Conservation (phyloP, 2,329 filamentous ascomycete species). For the Arthrobotrys conoides region DNA sequence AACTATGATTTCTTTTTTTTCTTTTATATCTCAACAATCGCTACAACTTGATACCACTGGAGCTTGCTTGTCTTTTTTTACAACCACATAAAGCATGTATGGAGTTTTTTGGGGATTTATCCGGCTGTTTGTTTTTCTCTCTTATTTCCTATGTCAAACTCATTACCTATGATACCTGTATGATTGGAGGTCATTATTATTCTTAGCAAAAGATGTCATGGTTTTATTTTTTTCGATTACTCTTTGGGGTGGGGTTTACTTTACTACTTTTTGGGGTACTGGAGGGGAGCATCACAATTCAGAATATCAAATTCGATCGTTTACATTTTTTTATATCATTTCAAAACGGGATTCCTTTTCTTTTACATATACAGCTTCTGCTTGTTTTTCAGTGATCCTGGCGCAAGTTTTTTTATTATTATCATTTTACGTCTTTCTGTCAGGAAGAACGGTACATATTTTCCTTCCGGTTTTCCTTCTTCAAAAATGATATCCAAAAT, state of each 20-base stretch:
- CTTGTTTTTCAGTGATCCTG: conserved; percentile 33
- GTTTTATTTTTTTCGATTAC: conserved; percentile 42
- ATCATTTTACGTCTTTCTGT: conserved; percentile 22
- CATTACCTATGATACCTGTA: conserved; percentile 60
- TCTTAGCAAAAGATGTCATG: conserved; percentile 54
- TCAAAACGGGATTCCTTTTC: conserved; percentile 30
- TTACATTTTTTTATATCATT: conserved; percentile 35
- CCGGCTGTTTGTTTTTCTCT: neutral
- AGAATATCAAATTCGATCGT: conserved; percentile 56
- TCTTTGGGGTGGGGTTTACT: conserved; percentile 30
- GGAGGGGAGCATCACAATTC: conserved; percentile 38
- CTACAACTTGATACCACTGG: conserved; percentile 60
- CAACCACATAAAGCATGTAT: conserved; percentile 61
- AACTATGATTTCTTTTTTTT: conserved; percentile 46
- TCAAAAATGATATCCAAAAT: conserved; percentile 51
- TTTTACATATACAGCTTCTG: conserved; percentile 16
- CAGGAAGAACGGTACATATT: conserved; percentile 58
- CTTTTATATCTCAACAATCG: conserved; percentile 41
- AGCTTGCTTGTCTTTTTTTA: conserved; percentile 60
- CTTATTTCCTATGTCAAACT: conserved; percentile 47
- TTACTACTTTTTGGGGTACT: conserved; percentile 39
- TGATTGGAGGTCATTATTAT: conserved; percentile 54
- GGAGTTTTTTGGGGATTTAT: conserved; percentile 51
- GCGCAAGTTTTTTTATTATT: conserved; percentile 54
- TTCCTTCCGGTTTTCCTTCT: conserved; percentile 12